phyloP scores from a whole-genome alignment of 495 filamentous ascomycete genomes.

The Annulohypoxylon nitens region DNA sequence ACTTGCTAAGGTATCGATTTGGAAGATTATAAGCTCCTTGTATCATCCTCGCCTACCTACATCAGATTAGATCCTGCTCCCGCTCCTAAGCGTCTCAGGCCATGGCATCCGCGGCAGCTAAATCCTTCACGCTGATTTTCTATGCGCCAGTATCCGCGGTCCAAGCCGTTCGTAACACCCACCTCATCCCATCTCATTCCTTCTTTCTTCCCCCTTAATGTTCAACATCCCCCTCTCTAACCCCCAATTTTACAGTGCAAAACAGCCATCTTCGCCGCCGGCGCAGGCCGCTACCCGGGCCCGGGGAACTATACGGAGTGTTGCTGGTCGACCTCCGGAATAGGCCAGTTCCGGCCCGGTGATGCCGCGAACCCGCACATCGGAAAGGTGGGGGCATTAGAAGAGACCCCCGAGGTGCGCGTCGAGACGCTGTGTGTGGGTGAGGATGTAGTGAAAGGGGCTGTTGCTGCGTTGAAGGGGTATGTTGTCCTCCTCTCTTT shows the following conservation, averaged over 20 bases:
- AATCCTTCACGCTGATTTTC: constrained; percentile 65
- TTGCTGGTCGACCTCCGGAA: constrained; percentile 66
- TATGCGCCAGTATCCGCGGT: constrained; percentile 64
- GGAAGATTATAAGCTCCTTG: too few relatives aligned
- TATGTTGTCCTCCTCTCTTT: constrained; percentile 51
- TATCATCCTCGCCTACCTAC: too few relatives aligned
- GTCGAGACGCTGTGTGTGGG: constrained; percentile 68
- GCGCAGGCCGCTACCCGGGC: constrained; percentile 71
- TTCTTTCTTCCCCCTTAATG: neutral
- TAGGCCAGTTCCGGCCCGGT: constrained; percentile 62
- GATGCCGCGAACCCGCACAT: constrained; percentile 69
- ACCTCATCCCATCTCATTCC: neutral
- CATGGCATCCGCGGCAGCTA: constrained; percentile 19
- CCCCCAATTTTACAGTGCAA: constrained; percentile 57
- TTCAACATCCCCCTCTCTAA: neutral
- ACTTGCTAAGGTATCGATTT: neutral
- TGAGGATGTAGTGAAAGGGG: constrained; percentile 57
- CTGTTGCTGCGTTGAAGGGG: constrained; percentile 72
- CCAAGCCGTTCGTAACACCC: constrained; percentile 39
- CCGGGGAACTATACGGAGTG: constrained; percentile 70
- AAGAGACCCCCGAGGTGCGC: constrained; percentile 62
- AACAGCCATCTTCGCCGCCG: constrained; percentile 72
- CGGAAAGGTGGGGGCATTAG: constrained; percentile 64
- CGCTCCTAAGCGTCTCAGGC: neutral
- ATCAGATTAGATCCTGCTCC: too few relatives aligned